Evolutionary conservation across 768 basidiomycete species (phyloP), one percentile per base, ranked within the genome.

Genomic region (Termitomyces sp.): DNA sequence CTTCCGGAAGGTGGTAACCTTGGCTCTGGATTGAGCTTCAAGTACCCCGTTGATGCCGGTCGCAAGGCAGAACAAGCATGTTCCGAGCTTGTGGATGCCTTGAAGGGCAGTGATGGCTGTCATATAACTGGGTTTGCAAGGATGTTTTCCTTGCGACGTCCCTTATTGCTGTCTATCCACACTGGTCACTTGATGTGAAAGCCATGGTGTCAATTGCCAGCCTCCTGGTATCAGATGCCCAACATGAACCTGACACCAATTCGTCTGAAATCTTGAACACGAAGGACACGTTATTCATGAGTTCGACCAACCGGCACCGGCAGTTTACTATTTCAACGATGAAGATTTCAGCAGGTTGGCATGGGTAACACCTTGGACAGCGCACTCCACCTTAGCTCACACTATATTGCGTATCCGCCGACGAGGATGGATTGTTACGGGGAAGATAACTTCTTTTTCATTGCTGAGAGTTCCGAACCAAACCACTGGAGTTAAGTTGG

Each of bases 391-490:
- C 44, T 51, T 62, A 21, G 44, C 11, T 44, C 59, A 17, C 23
- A 45, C 0, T 72, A 65, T 47, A 17, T 66, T 7, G 45, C 56
- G 1, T 68, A 68, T 57, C n/a, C n/a, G n/a, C n/a, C n/a, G n/a
- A n/a, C n/a, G n/a, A n/a, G 89, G 89, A 62, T 90, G 89, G 38
- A 92, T 87, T 2, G 89, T 90, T 56, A 90, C 80, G 0, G 87
- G 87, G 52, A 89, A 86, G n/a, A 85, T 78, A 56, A 87, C 85
- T 66, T 82, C 77, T 61, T 82, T 78, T 68, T 86, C 82, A 59
- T 85, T 84, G 44, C 83, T 82, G 54, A 7, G 25, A 57, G 49
- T 53, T 49, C 40, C 43, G 61, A 37, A 48, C 58, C 52, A 23
- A 14, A 37, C 52, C 5, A 23, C 3, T 34, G n/a, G 11, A 43